Evolutionary conservation across 2,329 filamentous ascomycete genomes (phyloP).

Genomic region (Phaeosphaeriaceae sp.): DNA sequence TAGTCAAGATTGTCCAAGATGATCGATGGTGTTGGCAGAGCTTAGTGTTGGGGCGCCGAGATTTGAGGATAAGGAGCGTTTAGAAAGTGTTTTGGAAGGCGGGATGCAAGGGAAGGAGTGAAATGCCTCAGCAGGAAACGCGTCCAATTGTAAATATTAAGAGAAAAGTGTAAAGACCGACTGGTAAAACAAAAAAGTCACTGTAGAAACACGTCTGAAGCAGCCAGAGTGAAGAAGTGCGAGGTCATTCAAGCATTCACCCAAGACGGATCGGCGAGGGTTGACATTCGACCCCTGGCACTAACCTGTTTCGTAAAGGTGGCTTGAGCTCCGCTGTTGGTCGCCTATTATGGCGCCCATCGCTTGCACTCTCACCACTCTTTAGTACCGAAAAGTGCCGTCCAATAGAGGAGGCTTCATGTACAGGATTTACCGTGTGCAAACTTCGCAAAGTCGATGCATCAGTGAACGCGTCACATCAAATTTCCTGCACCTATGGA

Average conservation of each 20-base stretch:
- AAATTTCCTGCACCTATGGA: constrained; percentile 21
- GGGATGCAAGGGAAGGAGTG: constrained; percentile 24
- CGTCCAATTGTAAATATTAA: constrained; percentile 29
- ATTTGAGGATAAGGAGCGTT: constrained; percentile 17
- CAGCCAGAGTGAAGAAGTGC: constrained; percentile 40
- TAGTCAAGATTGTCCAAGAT: constrained; percentile 24
- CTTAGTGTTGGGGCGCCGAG: constrained; percentile 33
- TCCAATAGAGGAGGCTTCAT: not conserved
- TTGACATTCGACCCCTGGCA: constrained; percentile 29
- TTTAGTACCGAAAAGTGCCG: not conserved
- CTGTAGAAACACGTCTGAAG: constrained; percentile 42
- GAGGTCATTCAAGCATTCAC: constrained; percentile 29
- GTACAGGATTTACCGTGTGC: not conserved
- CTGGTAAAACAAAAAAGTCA: constrained; percentile 36
- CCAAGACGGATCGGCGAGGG: constrained; percentile 31
- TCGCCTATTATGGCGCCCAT: not conserved
- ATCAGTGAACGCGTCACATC: constrained; percentile 19
- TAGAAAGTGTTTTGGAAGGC: constrained; percentile 20
- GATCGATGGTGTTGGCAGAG: constrained; percentile 27
- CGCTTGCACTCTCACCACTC: not conserved
- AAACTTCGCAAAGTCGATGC: constrained; percentile 4
- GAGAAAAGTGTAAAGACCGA: constrained; percentile 35
- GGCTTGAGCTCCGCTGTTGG: constrained; percentile 9
- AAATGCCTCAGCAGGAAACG: constrained; percentile 30
- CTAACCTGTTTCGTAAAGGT: constrained; percentile 32